Base-by-base conservation (phyloP, 306 rosid species). In the Lithocarpus polystachyus region DNA sequence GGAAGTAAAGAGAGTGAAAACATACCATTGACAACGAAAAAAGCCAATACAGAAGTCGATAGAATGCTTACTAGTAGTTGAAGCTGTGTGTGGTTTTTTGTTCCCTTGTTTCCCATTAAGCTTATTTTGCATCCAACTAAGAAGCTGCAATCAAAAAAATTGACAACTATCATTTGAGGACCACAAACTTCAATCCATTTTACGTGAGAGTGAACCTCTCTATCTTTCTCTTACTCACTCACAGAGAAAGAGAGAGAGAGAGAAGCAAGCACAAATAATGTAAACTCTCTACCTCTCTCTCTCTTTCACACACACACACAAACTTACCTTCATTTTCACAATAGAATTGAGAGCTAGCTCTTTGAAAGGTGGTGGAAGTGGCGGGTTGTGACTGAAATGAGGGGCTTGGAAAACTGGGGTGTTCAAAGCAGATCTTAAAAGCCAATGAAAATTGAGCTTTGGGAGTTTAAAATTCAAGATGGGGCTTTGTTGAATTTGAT, bases 71-170 rank as follows among this genome's bases (percentile, higher is more conserved):
- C 98, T 75, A 72, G 88, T 52, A 56, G 82, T 10, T 33, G 87
- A 24, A 73, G 73, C 59, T 68, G 92, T 76, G 73, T 80, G 82
- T 75, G 91, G 79, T 82, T 76, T 91, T 82, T 82, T 89, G 81
- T 54, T 86, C 69, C 86, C 96, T 68, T 84, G 97, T 81, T 88
- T 93, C 43, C 93, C 94, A 73, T 81, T 80, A 64, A 96, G 87
- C 83, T 89, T 93, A 77, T 86, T 92, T 80, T 95, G 99, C 93
- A 95, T 88, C 99, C 99, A 96, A 70, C 92, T 74, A 75, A 96
- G 85, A 80, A 96, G 90, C 99, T 96, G 89, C 88, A 84, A 71
- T 40, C 31, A 78, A 78, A 71, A 56, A 53, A 18, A 64, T 51
- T 20, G 74, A 37, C 35, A 52, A 54, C 69, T 77, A 70, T 19